Conservation (phyloP, 148 eudicot species). For the Selenicereus undatus region DNA sequence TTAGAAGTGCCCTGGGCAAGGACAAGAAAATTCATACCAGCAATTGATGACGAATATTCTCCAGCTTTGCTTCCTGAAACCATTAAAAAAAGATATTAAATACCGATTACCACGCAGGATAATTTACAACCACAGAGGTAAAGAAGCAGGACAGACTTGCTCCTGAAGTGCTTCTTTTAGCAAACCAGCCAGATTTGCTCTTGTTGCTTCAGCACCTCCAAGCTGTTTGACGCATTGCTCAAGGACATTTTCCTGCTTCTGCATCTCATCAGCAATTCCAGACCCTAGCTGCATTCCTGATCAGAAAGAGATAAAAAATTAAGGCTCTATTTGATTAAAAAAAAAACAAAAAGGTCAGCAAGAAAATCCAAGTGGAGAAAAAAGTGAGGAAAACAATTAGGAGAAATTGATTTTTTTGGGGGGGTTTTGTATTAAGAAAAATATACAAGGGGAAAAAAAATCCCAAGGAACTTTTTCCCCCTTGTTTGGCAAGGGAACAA, state of each 20-base stretch:
- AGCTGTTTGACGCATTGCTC: conserved; percentile 63
- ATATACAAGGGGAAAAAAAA: too few species aligned
- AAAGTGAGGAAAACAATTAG: too few species aligned
- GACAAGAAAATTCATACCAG: conserved; percentile 41
- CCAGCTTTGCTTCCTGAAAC: conserved; percentile 73
- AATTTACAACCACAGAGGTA: not conserved
- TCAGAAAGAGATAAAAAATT: conserved; percentile 13
- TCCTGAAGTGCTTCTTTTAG: conserved; percentile 80
- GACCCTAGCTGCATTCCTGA: conserved; percentile 55
- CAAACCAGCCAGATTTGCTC: conserved; percentile 58
- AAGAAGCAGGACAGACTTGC: conserved; percentile 45
- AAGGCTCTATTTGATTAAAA: not conserved
- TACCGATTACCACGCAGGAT: not conserved
- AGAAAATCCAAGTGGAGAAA: too few species aligned
- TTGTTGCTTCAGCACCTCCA: conserved; percentile 62
- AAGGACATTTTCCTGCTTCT: conserved; percentile 69
- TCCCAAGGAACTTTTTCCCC: too few species aligned
- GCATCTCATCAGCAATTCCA: conserved; percentile 49
- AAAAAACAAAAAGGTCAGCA: too few species aligned
- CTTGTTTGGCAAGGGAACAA: too few species aligned
- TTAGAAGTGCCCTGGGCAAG: not conserved
- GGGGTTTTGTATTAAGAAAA: too few species aligned
- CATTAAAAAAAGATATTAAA: not conserved
- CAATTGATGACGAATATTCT: conserved; percentile 48
- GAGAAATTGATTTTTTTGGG: too few species aligned